Percentiles rank a stretch among this genome's conserved stretches.
Evolutionary conservation across 2,329 filamentous ascomycete species (phyloP).

Genomic region (Dothidotthia symphoricarpi): DNA sequence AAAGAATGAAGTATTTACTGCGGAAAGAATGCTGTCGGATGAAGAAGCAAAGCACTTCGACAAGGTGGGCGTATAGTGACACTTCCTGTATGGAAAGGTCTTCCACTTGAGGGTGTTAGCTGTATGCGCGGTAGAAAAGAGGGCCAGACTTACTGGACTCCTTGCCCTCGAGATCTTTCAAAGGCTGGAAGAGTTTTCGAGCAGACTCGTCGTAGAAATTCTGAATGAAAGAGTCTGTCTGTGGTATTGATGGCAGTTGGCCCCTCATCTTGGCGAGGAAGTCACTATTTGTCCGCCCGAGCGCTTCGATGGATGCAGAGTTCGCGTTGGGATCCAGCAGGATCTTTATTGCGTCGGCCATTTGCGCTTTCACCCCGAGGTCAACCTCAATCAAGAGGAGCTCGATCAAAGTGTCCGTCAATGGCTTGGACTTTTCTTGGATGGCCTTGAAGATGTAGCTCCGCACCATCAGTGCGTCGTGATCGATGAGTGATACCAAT

Average conservation of each 20-base stretch:
- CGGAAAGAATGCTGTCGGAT: conserved; percentile 83
- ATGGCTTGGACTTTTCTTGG: conserved; percentile 76
- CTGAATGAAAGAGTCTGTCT: conserved; percentile 81
- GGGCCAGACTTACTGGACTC: conserved; percentile 47
- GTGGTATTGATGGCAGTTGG: conserved; percentile 55
- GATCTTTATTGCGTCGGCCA: conserved; percentile 93
- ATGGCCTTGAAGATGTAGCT: conserved; percentile 90
- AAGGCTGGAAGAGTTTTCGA: conserved; percentile 78
- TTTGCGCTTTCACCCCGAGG: conserved; percentile 89
- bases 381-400: conserved; percentile 88
- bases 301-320: conserved; percentile 59
- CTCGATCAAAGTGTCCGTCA: conserved; percentile 92
- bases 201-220: conserved; percentile 89
- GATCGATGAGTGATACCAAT: conserved; percentile 88
- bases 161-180: conserved; percentile 74
- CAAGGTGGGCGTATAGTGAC: conserved; percentile 84
- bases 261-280: conserved; percentile 62
- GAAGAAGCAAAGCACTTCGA: conserved; percentile 93
- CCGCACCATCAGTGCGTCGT: conserved; percentile 91
- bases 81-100: conserved; percentile 79
- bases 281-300: conserved; percentile 64
- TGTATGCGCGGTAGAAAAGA: not conserved
- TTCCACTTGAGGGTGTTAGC: conserved; percentile 56
- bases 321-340: conserved; percentile 72
- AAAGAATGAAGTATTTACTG: conserved; percentile 83